A percentile compares a stretch with the other conserved stretches of the same genome.
phyloP scores from a whole-genome alignment of 495 filamentous ascomycete species.

The Achaetomiella virescens region DNA sequence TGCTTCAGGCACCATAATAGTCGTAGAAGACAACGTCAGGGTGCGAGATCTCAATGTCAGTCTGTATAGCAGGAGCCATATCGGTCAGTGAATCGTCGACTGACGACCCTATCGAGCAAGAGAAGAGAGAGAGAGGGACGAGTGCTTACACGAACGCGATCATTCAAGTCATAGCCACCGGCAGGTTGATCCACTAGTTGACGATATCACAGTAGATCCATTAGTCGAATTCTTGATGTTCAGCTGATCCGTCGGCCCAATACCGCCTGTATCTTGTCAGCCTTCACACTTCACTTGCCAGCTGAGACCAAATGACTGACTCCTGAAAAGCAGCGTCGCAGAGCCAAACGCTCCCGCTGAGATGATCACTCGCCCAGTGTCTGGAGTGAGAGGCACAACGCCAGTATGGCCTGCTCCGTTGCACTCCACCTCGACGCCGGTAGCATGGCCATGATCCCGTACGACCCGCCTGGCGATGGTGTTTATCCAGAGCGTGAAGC shows the following conservation, averaged over 20 bases:
- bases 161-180: conserved; percentile 66
- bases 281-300: neutral
- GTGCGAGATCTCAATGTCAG: conserved; percentile 56
- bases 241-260: conserved; percentile 54
- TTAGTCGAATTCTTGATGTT: conserved; percentile 46
- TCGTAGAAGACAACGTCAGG: conserved; percentile 56
- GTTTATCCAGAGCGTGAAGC: conserved; percentile 59
- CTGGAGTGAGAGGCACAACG: conserved; percentile 49
- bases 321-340: conserved; percentile 55
- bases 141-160: conserved; percentile 53
- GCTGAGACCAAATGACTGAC: too few species aligned
- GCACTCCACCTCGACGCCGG: conserved; percentile 59
- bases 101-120: too few species aligned
- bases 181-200: conserved; percentile 59
- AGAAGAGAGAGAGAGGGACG: too few species aligned
- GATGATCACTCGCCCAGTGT: conserved; percentile 59
- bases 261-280: conserved; percentile 35
- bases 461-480: conserved; percentile 58
- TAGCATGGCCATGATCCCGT: conserved; percentile 50
- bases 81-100: too few species aligned
- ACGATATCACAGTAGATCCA: conserved; percentile 44
- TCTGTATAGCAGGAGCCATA: conserved; percentile 27
- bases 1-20: conserved; percentile 56
- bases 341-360: conserved; percentile 62
- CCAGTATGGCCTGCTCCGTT: conserved; percentile 50